phyloP scores from a whole-genome alignment of 2,329 filamentous ascomycete species.

The Monosporascus sp. region DNA sequence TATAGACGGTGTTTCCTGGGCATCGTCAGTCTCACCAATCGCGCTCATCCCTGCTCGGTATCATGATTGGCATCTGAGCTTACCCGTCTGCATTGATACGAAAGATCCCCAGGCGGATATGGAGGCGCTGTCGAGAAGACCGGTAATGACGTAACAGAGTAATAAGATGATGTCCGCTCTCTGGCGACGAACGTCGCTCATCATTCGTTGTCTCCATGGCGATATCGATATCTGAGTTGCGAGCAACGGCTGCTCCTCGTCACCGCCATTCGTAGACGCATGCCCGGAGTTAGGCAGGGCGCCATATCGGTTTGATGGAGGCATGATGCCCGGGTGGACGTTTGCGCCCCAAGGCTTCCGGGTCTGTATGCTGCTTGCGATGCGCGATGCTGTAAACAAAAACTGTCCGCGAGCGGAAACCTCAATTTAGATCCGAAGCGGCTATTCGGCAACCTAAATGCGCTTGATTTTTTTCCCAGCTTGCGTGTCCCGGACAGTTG shows the following conservation, averaged over 20 bases:
- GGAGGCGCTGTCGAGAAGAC: conserved; percentile 69
- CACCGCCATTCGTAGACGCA: conserved; percentile 9
- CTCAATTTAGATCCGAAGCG: too few relatives aligned
- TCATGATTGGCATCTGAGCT: conserved; percentile 13
- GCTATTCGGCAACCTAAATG: too few relatives aligned
- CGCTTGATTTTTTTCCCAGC: too few relatives aligned
- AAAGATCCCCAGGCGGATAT: conserved; percentile 76
- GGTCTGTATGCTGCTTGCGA: too few relatives aligned
- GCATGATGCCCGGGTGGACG: conserved; percentile 10
- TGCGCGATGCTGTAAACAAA: too few relatives aligned
- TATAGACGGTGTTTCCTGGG: conserved; percentile 69
- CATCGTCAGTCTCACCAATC: background rate
- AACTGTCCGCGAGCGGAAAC: too few relatives aligned
- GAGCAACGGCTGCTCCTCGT: conserved; percentile 30
- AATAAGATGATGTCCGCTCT: conserved; percentile 66
- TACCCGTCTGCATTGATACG: conserved; percentile 78
- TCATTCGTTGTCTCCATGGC: conserved; percentile 29
- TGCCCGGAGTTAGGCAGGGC: conserved; percentile 10
- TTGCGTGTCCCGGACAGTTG: too few relatives aligned
- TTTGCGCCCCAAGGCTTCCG: too few relatives aligned
- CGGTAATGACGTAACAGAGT: conserved; percentile 70
- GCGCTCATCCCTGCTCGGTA: too few relatives aligned
- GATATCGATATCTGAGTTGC: conserved; percentile 10
- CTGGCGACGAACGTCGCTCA: conserved; percentile 48
- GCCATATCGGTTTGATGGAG: conserved; percentile 22